Percentiles rank a stretch among this genome's conserved stretches.
These are phyloP conservation scores for Microbotryum violaceum DNA, from an alignment of 1,284 basidiomycete genomes.

Conservation along the genomic window DNA sequence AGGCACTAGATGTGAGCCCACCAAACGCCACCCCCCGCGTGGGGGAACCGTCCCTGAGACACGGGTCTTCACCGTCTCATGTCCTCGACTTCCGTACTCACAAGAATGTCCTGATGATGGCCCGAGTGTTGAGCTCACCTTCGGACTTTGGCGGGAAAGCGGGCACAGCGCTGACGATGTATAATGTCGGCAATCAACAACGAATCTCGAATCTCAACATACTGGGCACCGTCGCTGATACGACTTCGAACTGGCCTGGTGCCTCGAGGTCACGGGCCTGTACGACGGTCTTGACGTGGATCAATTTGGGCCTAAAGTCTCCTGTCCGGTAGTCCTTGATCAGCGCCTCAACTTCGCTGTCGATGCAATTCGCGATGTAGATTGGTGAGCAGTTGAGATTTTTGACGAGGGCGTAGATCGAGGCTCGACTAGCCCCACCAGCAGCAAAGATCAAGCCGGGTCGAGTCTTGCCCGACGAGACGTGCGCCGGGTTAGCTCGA, in stretches of 20 bases:
- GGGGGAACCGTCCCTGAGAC: background rate
- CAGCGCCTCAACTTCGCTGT: constrained; percentile 28
- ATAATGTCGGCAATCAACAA: constrained; percentile 2
- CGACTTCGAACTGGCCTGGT: constrained; percentile 19
- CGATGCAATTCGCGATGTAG: constrained; percentile 34
- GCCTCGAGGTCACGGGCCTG: constrained; percentile 25
- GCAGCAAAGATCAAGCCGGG: constrained; percentile 32
- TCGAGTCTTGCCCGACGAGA: constrained; percentile 21
- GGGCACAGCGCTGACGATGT: constrained; percentile 32
- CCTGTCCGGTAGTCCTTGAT: constrained; percentile 23
- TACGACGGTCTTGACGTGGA: constrained; percentile 31
- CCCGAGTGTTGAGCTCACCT: constrained; percentile 30
- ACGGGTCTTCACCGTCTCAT: background rate
- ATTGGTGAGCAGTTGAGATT: constrained; percentile 32
- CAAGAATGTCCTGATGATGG: constrained; percentile 26
- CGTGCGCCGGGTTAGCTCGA: constrained; percentile 24
- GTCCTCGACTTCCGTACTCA: background rate
- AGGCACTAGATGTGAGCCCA: too few species aligned
- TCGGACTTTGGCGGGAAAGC: constrained; percentile 28
- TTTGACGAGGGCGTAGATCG: constrained; percentile 24
- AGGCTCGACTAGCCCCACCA: constrained; percentile 31
- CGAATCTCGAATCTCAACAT: background rate
- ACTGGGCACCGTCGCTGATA: background rate
- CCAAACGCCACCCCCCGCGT: too few species aligned
- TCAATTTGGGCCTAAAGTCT: constrained; percentile 27